Base-by-base conservation (phyloP, 73 alveolate species). In the Tetrahymena malaccensis region DNA sequence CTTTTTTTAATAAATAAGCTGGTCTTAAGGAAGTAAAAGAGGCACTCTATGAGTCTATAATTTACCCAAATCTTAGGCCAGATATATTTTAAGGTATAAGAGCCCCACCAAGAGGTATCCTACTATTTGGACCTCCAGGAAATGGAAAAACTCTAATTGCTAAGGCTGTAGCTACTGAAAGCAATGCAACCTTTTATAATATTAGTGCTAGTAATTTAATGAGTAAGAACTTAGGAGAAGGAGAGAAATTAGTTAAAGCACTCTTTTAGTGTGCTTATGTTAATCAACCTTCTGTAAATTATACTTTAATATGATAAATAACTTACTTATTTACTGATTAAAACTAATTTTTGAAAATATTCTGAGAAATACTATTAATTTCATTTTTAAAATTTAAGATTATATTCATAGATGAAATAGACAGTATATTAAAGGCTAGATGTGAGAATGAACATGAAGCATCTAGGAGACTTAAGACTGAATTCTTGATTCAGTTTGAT, bases 121-220 rank as follows among this genome's bases (percentile, higher is more conserved):
- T 99, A 38, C 97, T 99, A 93, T 99, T 98, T 96, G 99, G 99
- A 3, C 99, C 99, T 34, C 99, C 99, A 12, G 99, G 99, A 35
- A 99, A 99, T 44, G 99, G 99, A 0, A 99, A 99, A 94, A 99
- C 99, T 3, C 93, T 99, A 96, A 98, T 99, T 40, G 99, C 99
- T 9, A 99, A 98, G 94, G 99, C 99, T 13, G 98, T 98, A 11
- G 99, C 99, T 2, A 95, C 98, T 85, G 94, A 96, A 95, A 96
- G 98, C 6, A 97, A 98, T 94, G 96, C 99, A 19, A 98, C 99
- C 13, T 99, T 99, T 96, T 98, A 98, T 94, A 99, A 98, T 95
- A 97, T 99, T 21, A 95, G 98, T 85, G 99, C 99, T 4, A 96
- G 99, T 31, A 96, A 98, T 3, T 94, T 99, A 84, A 98, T 98